These are phyloP conservation scores for Sequoiadendron giganteum DNA, from an alignment of 75 land plant genomes.

Conservation along the genomic window DNA sequence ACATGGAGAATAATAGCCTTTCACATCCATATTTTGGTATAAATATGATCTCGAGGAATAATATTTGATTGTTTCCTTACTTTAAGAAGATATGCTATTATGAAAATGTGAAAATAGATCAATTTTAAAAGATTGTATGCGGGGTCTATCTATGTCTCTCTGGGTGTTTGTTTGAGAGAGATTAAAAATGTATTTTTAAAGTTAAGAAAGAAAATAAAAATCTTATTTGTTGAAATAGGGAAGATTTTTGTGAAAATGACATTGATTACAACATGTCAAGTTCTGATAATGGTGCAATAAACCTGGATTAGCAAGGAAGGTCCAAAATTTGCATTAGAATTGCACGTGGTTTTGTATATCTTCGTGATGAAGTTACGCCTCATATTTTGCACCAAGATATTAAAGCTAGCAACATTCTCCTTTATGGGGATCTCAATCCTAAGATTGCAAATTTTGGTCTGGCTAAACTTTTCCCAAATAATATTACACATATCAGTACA, in stretches of 20 bases:
- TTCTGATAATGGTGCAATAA: not conserved
- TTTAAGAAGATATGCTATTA: not conserved
- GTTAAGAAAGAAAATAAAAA: not conserved
- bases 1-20: slow-evolving; percentile 52
- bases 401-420: slow-evolving; percentile 64
- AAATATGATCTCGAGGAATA: slow-evolving; percentile 2
- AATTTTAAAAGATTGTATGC: not conserved
- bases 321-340: slow-evolving; percentile 49
- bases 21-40: slow-evolving; percentile 29
- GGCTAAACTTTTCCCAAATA: slow-evolving; percentile 51
- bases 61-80: not conserved
- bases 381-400: slow-evolving; percentile 64
- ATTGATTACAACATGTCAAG: not conserved
- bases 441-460: slow-evolving; percentile 79
- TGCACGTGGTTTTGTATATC: slow-evolving; percentile 58
- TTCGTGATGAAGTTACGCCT: slow-evolving; percentile 55
- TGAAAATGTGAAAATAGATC: not conserved
- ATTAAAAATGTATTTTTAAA: not conserved
- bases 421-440: slow-evolving; percentile 50
- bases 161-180: not conserved
- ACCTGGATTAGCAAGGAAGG: slow-evolving; percentile 37
- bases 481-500: slow-evolving; percentile 66
- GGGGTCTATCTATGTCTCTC: not conserved
- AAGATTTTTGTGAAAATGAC: not conserved
- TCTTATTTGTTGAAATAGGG: not conserved